These are phyloP conservation scores for Penicillium sp. DNA, from an alignment of 2,329 filamentous ascomycete species.

Conservation along the genomic window DNA sequence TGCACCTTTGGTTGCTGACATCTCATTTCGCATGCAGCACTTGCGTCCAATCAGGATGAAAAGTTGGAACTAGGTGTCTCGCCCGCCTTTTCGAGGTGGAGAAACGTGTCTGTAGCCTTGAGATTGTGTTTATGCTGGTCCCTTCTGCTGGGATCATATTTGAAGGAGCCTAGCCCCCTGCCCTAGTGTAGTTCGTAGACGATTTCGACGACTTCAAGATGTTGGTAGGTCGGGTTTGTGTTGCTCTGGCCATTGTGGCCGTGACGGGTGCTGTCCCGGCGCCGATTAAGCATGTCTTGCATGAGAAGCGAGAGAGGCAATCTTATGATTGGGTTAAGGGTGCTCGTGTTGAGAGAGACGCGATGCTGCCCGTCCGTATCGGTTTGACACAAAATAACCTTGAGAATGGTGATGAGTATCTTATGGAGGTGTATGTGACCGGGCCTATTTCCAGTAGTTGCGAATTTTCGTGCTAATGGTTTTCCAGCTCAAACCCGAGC, in stretches of 20 bases:
- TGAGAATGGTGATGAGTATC: slow-evolving; percentile 43
- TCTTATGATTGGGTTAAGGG: slow-evolving; percentile 40
- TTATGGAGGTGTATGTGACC: slow-evolving; percentile 42
- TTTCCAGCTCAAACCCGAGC: slow-evolving; percentile 38
- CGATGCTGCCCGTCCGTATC: slow-evolving; percentile 47
- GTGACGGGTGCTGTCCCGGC: slow-evolving; percentile 27
- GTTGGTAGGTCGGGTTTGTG: slow-evolving; percentile 16
- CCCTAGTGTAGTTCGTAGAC: background rate
- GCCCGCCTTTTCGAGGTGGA: slow-evolving; percentile 3
- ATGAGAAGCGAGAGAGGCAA: slow-evolving; percentile 41
- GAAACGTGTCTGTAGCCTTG: slow-evolving; percentile 8
- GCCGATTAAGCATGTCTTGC: slow-evolving; percentile 40
- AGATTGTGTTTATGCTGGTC: slow-evolving; percentile 1
- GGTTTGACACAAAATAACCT: slow-evolving; percentile 48
- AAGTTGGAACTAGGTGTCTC: background rate
- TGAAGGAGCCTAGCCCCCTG: slow-evolving; percentile 8
- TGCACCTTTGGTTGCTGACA: slow-evolving; percentile 1
- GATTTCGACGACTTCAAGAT: slow-evolving; percentile 2
- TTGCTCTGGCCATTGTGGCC: slow-evolving; percentile 21
- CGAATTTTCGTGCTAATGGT: slow-evolving; percentile 1
- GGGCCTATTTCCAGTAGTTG: background rate
- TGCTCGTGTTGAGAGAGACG: slow-evolving; percentile 34
- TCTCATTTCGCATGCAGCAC: slow-evolving; percentile 16
- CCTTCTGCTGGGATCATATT: slow-evolving; percentile 10
- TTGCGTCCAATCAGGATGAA: slow-evolving; percentile 14